Conservation (phyloP, 2,329 filamentous ascomycete genomes). For the Fusarium brevicatenulatum region DNA sequence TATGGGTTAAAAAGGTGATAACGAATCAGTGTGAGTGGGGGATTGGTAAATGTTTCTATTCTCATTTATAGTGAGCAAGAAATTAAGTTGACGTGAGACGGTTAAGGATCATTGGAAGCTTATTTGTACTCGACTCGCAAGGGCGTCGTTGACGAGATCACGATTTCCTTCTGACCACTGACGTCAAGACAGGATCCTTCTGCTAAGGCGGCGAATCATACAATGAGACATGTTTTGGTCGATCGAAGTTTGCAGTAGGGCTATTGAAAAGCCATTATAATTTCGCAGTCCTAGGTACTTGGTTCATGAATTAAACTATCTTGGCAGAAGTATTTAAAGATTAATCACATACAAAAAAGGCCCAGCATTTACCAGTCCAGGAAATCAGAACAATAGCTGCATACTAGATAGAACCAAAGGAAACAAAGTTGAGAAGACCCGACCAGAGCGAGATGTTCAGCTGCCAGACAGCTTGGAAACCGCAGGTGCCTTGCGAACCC, state of each 20-base stretch:
- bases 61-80: rapidly evolving
- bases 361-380: too few relatives aligned
- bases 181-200: slow-evolving; percentile 1
- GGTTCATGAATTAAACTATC: not conserved
- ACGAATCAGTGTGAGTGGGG: rapidly evolving
- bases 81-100: rapidly evolving
- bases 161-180: not conserved
- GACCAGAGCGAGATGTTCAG: not conserved
- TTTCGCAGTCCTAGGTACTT: too few relatives aligned
- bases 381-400: too few relatives aligned
- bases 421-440: not conserved
- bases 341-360: not conserved
- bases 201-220: rapidly evolving
- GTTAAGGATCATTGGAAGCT: rapidly evolving
- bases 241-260: rapidly evolving
- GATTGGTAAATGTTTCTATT: rapidly evolving
- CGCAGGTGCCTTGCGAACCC: not conserved
- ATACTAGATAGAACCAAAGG: too few relatives aligned
- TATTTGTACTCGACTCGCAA: slow-evolving; percentile 2
- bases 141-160: slow-evolving; percentile 10
- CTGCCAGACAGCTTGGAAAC: not conserved
- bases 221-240: rapidly evolving
- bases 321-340: not conserved
- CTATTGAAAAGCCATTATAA: not conserved
- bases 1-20: rapidly evolving